Evolutionary conservation across 768 basidiomycete genomes (phyloP).

Genomic region (Tulasnella sp.): DNA sequence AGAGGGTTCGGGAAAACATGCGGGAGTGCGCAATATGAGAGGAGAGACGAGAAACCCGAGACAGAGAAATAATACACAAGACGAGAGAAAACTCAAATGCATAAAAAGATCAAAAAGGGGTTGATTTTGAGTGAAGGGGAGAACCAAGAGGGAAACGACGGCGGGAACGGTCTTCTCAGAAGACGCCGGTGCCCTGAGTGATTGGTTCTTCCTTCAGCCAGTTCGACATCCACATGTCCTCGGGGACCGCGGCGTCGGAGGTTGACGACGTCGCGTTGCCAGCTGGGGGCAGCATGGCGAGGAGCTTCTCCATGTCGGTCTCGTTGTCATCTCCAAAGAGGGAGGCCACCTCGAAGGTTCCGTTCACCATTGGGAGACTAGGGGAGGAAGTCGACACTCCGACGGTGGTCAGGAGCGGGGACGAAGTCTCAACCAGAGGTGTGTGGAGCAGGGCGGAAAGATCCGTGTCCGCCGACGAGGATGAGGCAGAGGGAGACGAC

Average conservation of each 20-base stretch:
- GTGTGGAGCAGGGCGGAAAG: constrained; percentile 31
- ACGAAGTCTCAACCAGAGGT: constrained; percentile 20
- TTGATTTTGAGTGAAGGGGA: background rate
- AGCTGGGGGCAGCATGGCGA: constrained; percentile 31
- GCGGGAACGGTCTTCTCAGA: constrained; percentile 6
- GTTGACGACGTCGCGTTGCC: constrained; percentile 16
- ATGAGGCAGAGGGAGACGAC: constrained; percentile 36
- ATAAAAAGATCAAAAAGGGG: constrained; percentile 27
- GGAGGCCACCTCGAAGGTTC: constrained; percentile 13
- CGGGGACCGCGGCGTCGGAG: background rate
- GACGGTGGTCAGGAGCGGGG: constrained; percentile 18
- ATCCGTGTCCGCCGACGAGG: constrained; percentile 29
- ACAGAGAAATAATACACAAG: background rate
- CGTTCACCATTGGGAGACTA: constrained; percentile 4
- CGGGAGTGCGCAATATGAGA: background rate
- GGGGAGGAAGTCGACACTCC: constrained; percentile 4
- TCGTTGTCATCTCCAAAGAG: constrained; percentile 32
- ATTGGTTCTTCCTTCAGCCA: constrained; percentile 34
- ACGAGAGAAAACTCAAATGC: background rate
- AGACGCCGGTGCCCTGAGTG: constrained; percentile 8
- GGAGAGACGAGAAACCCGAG: constrained; percentile 4
- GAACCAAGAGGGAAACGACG: constrained; percentile 28
- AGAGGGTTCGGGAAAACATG: background rate
- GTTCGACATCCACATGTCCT: constrained; percentile 34
- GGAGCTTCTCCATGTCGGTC: constrained; percentile 33